phyloP scores from a whole-genome alignment of 1,284 basidiomycete species.

The Ustilago loliicola region DNA sequence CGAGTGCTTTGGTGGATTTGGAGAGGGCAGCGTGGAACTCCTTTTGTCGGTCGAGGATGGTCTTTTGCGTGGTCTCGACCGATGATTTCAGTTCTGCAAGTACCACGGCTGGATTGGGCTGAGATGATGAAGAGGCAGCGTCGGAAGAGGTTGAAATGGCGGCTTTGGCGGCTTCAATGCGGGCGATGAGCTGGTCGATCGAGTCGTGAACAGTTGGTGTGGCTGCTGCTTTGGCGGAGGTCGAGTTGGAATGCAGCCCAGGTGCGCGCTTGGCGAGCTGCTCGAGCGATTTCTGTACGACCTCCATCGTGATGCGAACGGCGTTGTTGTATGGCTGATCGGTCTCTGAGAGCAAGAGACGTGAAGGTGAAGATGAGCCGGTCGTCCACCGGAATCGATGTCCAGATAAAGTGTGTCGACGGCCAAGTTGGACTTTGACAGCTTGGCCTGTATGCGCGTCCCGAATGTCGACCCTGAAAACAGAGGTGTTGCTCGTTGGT shows the following conservation, averaged over 20 bases:
- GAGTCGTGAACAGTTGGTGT: slow-evolving; percentile 53
- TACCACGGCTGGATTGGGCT: slow-evolving; percentile 22
- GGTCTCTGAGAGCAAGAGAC: no score
- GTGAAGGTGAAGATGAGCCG: background rate
- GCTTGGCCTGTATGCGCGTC: background rate
- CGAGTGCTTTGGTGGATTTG: slow-evolving; percentile 61
- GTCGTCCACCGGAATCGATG: background rate
- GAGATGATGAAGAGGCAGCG: slow-evolving; percentile 8
- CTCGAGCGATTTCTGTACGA: slow-evolving; percentile 62
- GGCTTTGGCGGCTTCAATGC: slow-evolving; percentile 54
- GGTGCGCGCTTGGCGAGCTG: slow-evolving; percentile 52
- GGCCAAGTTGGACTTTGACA: background rate
- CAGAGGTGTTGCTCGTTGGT: no score
- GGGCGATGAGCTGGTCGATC: slow-evolving; percentile 58
- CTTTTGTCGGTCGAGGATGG: slow-evolving; percentile 59
- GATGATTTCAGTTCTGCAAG: slow-evolving; percentile 39
- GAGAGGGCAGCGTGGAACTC: slow-evolving; percentile 59
- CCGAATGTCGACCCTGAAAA: background rate
- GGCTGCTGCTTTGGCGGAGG: slow-evolving; percentile 31
- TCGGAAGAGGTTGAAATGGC: slow-evolving; percentile 21
- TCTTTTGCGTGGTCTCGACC: slow-evolving; percentile 49
- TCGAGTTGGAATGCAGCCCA: slow-evolving; percentile 43
- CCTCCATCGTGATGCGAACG: slow-evolving; percentile 60
- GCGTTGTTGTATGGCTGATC: no score
- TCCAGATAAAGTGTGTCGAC: background rate